Base-by-base conservation (phyloP, 202 grass and related monocot genomes). In the Eragrostis tef region DNA sequence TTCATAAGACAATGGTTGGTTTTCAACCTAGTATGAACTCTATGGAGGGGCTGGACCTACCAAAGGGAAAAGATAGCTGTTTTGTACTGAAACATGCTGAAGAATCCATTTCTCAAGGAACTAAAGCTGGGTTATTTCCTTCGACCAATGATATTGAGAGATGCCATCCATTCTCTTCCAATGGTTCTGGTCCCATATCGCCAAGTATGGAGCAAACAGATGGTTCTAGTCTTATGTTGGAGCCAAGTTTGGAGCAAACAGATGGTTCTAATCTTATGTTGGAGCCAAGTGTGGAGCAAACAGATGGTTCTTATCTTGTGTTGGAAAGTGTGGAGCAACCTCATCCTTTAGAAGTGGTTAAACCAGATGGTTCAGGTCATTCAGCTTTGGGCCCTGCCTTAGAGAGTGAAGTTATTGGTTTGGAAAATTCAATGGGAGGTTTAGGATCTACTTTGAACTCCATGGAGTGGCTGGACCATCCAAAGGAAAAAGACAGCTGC, bases 141-240 rank as follows among this genome's bases (percentile, higher is more conserved):
- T 58, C 25, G 51, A 61, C 26, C 36, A 63, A 43, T 82, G 54
- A 54, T 77, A 51, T 76, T 75, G 72, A 75, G 54, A 73, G 24
- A 77, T 46, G 46, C 22, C 15, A 19, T 47, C 65, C 22, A 78
- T 11, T 25, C 61, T 43, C 71, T 63, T 4, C 7, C 19, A 34
- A 44, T 29, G 51, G 34, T 70, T 77, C 17, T 53, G 5, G 14
- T 46, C 31, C 57, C 71, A 49, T 59, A 42, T 19, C 19, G 9
- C 41, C 79, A 64, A 58, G 50, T 45, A 20, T 65, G 47, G 58
- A 72, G 24, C 73, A 64, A n/a, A 24, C 50, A 2, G 26, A 26
- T 86, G 46, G 56, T 80, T 44, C 11, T 75, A 59, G 11, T 75
- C 72, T 14, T 20, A 16, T 11, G 11, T 17, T 14, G 29, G 31